Base-by-base conservation (phyloP, 352 stramenopile genomes). In the Halophytophthora polymorphica region DNA sequence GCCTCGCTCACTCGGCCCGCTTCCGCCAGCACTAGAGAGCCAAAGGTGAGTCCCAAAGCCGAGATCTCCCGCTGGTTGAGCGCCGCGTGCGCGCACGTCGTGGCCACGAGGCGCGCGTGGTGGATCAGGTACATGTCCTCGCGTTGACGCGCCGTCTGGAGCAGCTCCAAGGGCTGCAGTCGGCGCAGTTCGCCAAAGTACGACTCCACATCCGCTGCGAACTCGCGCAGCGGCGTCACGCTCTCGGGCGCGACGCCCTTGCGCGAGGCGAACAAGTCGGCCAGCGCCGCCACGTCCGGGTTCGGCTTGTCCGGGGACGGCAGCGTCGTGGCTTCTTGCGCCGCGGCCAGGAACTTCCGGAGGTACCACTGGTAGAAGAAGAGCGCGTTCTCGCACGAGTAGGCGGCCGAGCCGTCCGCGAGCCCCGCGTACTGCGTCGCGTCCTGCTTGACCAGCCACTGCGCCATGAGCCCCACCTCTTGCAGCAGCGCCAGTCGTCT, bases 21-120 rank as follows among this genome's bases (percentile, higher is more conserved):
- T 58, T 99, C 97, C 59, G 99, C 94, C 71, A 99, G 87, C 3
- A 99, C 66, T 14, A 99, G 51, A 57, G 83, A 98, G 53, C 94
- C 59, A 49, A 90, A 90, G 11, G 64, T 57, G 41, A 95, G 63
- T 11, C 75, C 88, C 47, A 99, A 56, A 34, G 93, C 63, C 11
- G 95, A 68, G 7, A 99, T 67, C 35, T 90, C 83, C 17, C 57
- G 66, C 28, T 95, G 71, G 21, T 86, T 88, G 56, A 98, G 75
- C 4, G 96, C 96, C 22, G 94, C 92, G 51, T 99, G 86, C 8
- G 93, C 98, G 56, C 88, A 98, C 17, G 96, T 99, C 90, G 99
- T 98, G 6, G 87, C 91, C 17, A 99, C 71, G 45, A 99, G 90
- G 1, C 78, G 77, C 34, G 83, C 95, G 59, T 99, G 92, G 47